phyloP scores from a whole-genome alignment of 192 early-diverging fungal species.

The Backusella mclennaniae region DNA sequence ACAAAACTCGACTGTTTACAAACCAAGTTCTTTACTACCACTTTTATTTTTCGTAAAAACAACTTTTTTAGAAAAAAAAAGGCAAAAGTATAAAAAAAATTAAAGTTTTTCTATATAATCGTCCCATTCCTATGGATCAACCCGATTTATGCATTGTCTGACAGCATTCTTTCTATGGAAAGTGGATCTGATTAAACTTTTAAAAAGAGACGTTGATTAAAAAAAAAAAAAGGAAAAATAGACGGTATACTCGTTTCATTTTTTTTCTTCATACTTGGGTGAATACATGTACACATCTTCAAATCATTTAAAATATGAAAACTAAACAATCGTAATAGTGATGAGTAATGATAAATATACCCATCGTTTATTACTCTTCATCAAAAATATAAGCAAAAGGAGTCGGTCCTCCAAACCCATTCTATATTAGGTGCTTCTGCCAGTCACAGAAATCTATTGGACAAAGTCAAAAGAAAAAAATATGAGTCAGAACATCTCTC shows the following conservation, averaged over 20 bases:
- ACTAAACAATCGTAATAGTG: too few relatives aligned
- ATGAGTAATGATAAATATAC: too few relatives aligned
- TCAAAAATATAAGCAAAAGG: neutral
- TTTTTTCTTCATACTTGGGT: neutral
- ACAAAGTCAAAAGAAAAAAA: neutral
- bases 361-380: too few relatives aligned
- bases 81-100: neutral
- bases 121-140: neutral
- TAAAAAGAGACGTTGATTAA: too few relatives aligned
- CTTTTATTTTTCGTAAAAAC: neutral
- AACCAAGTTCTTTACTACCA: neutral
- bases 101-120: neutral
- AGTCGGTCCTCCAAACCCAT: neutral
- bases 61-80: neutral
- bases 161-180: neutral
- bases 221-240: neutral
- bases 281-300: neutral
- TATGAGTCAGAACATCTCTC: neutral
- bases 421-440: neutral
- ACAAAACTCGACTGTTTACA: neutral
- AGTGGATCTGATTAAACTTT: neutral
- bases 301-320: neutral
- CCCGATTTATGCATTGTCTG: neutral
- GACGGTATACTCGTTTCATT: neutral
- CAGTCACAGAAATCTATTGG: conserved; percentile 4